Evolutionary conservation across 257 asterid species (phyloP).

Genomic region (Solanum chilense): DNA sequence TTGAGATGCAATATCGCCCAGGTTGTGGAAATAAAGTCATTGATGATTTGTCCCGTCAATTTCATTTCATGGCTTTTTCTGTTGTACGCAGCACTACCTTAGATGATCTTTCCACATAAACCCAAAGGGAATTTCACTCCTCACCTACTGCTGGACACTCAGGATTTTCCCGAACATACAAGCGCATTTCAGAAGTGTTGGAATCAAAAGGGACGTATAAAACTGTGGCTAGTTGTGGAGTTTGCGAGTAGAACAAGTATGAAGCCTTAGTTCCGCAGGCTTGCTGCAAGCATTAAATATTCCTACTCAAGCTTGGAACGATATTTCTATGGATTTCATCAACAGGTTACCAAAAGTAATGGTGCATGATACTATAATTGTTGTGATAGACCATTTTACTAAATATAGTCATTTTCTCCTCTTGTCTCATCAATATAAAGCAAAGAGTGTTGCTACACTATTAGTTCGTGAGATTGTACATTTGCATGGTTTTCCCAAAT

Average conservation of each 20-base stretch:
- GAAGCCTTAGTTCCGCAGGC: not conserved
- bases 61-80: not conserved
- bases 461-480: not conserved
- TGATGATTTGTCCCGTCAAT: not conserved
- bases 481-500: not conserved
- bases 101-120: not conserved
- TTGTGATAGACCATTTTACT: not conserved
- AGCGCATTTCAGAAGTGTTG: not conserved
- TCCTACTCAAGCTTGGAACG: not conserved
- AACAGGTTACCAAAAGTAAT: not conserved
- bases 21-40: not conserved
- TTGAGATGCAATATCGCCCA: not conserved
- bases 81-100: not conserved
- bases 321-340: not conserved
- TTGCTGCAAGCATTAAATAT: not conserved
- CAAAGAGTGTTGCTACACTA: not conserved
- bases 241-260: not conserved
- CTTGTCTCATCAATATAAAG: not conserved
- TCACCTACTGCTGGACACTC: not conserved
- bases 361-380: not conserved
- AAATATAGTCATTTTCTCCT: not conserved
- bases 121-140: not conserved
- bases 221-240: not conserved
- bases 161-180: not conserved
- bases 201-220: not conserved